These are phyloP conservation scores for Voacanga thouarsii DNA, from an alignment of 257 asterid species.

Conservation along the genomic window DNA sequence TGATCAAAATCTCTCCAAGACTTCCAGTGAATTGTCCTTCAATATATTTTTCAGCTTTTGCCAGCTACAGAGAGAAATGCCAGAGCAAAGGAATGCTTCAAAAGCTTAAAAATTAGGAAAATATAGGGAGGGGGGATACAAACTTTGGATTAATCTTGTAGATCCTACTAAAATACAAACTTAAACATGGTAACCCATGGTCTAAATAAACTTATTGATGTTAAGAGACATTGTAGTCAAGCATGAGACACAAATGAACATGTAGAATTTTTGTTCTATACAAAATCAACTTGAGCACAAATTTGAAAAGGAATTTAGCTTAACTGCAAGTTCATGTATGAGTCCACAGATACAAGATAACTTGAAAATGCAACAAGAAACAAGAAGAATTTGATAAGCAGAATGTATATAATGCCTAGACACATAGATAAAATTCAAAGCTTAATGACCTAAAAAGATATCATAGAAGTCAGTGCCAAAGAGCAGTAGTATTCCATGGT, in stretches of 20 bases:
- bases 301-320: neutral
- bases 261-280: neutral
- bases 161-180: neutral
- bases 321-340: conserved; percentile 99
- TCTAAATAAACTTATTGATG: neutral
- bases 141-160: neutral
- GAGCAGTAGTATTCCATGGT: conserved; percentile 77
- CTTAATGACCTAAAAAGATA: neutral
- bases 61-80: conserved; percentile 54
- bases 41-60: conserved; percentile 83
- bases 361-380: conserved; percentile 48
- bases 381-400: neutral
- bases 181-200: neutral
- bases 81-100: neutral
- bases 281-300: neutral
- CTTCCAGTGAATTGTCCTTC: conserved; percentile 86
- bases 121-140: neutral
- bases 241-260: neutral
- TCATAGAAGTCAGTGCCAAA: neutral
- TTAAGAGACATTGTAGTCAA: neutral
- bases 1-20: conserved; percentile 71
- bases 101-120: neutral
- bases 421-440: neutral
- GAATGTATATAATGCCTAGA: neutral
- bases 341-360: conserved; percentile 86